A percentile compares a stretch with the other conserved stretches of the same genome.
Evolutionary conservation across 2,329 filamentous ascomycete genomes (phyloP).

Genomic region (Colletotrichum sp.): DNA sequence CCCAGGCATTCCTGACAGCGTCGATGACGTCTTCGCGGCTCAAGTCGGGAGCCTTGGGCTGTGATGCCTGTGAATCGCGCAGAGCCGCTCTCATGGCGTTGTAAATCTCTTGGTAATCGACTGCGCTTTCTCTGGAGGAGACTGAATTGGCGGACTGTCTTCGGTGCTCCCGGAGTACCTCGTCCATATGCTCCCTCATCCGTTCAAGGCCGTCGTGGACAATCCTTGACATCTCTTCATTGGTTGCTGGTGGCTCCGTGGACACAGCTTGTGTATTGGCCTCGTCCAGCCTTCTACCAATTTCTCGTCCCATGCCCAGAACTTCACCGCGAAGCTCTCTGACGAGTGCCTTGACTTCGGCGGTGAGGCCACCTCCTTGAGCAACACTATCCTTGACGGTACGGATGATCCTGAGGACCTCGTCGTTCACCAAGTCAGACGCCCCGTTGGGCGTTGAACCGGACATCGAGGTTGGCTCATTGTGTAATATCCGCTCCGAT

Average conservation of each 20-base stretch:
- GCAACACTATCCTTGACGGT: constrained; percentile 91
- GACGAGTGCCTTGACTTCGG: constrained; percentile 89
- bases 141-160: constrained; percentile 70
- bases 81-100: constrained; percentile 80
- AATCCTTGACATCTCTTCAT: constrained; percentile 76
- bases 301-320: constrained; percentile 90
- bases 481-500: constrained; percentile 50
- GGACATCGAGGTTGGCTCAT: constrained; percentile 44
- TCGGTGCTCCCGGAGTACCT: constrained; percentile 77
- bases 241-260: constrained; percentile 52
- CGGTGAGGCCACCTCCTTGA: constrained; percentile 86
- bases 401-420: constrained; percentile 81
- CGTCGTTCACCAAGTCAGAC: constrained; percentile 71
- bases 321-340: constrained; percentile 91
- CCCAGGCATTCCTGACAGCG: constrained; percentile 89
- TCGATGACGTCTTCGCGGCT: constrained; percentile 84
- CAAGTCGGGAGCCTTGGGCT: constrained; percentile 54
- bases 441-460: constrained; percentile 49
- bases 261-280: constrained; percentile 36
- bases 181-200: constrained; percentile 83
- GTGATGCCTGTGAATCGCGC: constrained; percentile 61
- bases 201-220: constrained; percentile 82
- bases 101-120: constrained; percentile 87
- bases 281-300: constrained; percentile 85
- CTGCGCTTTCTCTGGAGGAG: constrained; percentile 61